Evolutionary conservation across 2,329 filamentous ascomycete genomes (phyloP), one percentile per base, ranked within the genome.

Genomic region (Sordariomycetes sp.): DNA sequence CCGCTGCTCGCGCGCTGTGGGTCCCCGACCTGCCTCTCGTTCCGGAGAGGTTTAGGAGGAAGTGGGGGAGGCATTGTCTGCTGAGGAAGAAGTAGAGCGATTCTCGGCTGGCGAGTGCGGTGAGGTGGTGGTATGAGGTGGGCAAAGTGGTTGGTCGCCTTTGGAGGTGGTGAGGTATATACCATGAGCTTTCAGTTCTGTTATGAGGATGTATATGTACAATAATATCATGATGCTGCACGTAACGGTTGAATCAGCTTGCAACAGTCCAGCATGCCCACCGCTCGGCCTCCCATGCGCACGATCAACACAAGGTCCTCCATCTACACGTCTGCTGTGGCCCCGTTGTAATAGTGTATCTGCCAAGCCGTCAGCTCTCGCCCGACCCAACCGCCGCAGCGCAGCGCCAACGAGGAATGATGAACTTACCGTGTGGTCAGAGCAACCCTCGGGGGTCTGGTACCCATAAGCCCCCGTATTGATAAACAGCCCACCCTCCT

Each of bases 11-110:
- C 61, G 80, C 89, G 10, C 72, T 96, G 53, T 97, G 90, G 89
- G 69, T 96, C 40, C 94, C 94, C 2, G 80, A 90, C 63, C 72
- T 84, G 61, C 73, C 79, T 0, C 72, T 90, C 46, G 74, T 96
- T 16, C 91, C 92, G 0, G 78, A 83, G 50, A 79, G 78, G 60
- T 86, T 84, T 62, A 82, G 79, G 64, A 82, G 93, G 59, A 85
- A 83, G 71, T 97, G 92, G 90, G 94, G 91, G 20, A 79, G 84
- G 57, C 95, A 97, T 71, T 99, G 94, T 70, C 76, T 99, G 57
- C 72, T 97, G 62, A 81, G 81, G 66, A 81, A 83, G 63, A 83
- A 75, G 65, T 67, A 63, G 46, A 20, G 20, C n/a, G n/a, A 3
- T 24, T 50, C 46, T 50, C 20, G n/a, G 46, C 20, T 24, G 46